Conservation (phyloP, 2,329 filamentous ascomycete genomes). For the Microdochium paspali region DNA sequence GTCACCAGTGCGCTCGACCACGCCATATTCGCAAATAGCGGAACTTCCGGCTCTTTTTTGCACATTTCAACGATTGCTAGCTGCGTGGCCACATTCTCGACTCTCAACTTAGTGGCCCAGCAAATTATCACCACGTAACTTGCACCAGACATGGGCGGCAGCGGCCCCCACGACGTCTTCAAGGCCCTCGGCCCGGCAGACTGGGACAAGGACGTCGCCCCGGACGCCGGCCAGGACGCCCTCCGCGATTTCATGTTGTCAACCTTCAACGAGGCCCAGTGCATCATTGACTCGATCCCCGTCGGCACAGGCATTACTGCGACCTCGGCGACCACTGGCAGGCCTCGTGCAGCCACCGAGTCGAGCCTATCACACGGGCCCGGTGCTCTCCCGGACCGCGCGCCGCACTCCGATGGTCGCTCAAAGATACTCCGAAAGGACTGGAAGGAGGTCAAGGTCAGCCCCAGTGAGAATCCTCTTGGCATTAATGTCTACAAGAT, state of each 20-base stretch:
- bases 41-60: no score
- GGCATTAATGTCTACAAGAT: slow-evolving; percentile 75
- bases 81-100: no score
- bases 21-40: no score
- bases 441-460: slow-evolving; percentile 80
- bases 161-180: slow-evolving; percentile 38
- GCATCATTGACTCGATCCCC: slow-evolving; percentile 70
- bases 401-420: slow-evolving; percentile 33
- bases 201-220: slow-evolving; percentile 25
- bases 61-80: no score
- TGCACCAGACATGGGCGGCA: not conserved
- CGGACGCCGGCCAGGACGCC: slow-evolving; percentile 26
- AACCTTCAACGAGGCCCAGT: slow-evolving; percentile 58
- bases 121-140: not conserved
- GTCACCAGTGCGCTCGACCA: no score
- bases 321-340: slow-evolving; percentile 31
- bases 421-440: slow-evolving; percentile 58
- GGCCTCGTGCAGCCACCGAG: slow-evolving; percentile 46
- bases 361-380: slow-evolving; percentile 15
- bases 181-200: slow-evolving; percentile 41
- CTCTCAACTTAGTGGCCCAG: no score
- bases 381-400: slow-evolving; percentile 11
- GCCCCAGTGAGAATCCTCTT: slow-evolving; percentile 63
- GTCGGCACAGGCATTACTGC: slow-evolving; percentile 23
- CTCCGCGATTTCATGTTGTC: slow-evolving; percentile 43